phyloP scores from a whole-genome alignment of 495 filamentous ascomycete genomes.

The Aspergillus taichungensis region DNA sequence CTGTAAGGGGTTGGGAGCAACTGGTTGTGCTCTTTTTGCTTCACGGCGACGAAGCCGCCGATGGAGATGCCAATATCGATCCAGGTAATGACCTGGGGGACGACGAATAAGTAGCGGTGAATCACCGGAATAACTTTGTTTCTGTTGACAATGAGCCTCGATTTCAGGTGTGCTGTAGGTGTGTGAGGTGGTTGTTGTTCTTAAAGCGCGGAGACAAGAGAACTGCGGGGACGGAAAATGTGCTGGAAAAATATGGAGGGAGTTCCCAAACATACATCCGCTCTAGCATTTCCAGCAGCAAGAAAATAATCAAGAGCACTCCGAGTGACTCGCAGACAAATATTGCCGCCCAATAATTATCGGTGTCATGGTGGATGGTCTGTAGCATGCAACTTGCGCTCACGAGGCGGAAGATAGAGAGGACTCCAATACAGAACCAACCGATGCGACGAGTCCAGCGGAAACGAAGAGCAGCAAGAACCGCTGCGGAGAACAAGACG shows the following conservation, averaged over 20 bases:
- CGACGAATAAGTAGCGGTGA: constrained; percentile 4
- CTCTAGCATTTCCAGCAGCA: constrained; percentile 9
- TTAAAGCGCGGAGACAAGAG: background rate
- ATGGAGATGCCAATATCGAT: constrained; percentile 18
- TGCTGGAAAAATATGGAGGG: background rate
- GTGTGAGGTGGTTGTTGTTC: background rate
- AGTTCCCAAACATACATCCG: constrained; percentile 9
- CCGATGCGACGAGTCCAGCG: constrained; percentile 8
- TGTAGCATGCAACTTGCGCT: constrained; percentile 11
- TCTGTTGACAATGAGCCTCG: too few relatives aligned
- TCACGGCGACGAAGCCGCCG: constrained; percentile 13
- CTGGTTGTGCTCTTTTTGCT: constrained; percentile 6
- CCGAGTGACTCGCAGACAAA: constrained; percentile 15
- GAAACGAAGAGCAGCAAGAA: constrained; percentile 3
- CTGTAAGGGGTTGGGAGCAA: constrained; percentile 11
- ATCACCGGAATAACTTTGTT: constrained; percentile 9
- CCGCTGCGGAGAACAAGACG: background rate
- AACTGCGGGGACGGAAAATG: background rate
- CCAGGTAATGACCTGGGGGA: constrained; percentile 15
- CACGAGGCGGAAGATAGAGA: constrained; percentile 8
- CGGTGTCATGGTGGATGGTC: constrained; percentile 6
- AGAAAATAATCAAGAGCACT: constrained; percentile 11
- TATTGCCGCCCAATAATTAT: constrained; percentile 10
- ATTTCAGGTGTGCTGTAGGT: too few relatives aligned
- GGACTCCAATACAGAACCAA: constrained; percentile 12